Conservation (phyloP, 371 early-diverging fungal genomes). For the Paraphysoderma sedebokerense region DNA sequence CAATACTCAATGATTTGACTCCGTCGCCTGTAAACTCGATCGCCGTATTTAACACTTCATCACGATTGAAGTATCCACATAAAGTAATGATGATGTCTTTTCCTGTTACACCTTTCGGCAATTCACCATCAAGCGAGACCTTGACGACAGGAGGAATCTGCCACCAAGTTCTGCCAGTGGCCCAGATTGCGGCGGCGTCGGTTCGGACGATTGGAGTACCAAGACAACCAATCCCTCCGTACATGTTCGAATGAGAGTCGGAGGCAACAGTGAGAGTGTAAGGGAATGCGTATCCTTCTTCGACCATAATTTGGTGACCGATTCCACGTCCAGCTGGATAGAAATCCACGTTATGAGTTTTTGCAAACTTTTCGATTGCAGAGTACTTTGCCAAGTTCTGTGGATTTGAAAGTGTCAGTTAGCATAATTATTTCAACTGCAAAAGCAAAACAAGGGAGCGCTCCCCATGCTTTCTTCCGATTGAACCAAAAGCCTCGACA, state of each 20-base stretch:
- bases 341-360: slow-evolving; percentile 65
- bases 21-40: slow-evolving; percentile 80
- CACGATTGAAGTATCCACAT: slow-evolving; percentile 64
- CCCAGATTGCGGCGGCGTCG: slow-evolving; percentile 95
- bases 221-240: slow-evolving; percentile 83
- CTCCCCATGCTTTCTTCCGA: no score
- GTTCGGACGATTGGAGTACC: slow-evolving; percentile 94
- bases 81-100: slow-evolving; percentile 89
- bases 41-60: slow-evolving; percentile 85
- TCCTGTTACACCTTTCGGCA: slow-evolving; percentile 70
- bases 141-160: slow-evolving; percentile 85
- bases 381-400: slow-evolving; percentile 72
- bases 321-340: slow-evolving; percentile 93
- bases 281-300: slow-evolving; percentile 91
- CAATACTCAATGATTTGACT: slow-evolving; percentile 43
- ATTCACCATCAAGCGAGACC: slow-evolving; percentile 52
- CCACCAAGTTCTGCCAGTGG: slow-evolving; percentile 94
- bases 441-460: no score
- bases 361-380: slow-evolving; percentile 65
- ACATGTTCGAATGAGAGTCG: slow-evolving; percentile 96
- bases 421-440: background rate
- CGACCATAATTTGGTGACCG: slow-evolving; percentile 91
- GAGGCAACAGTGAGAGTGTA: slow-evolving; percentile 82
- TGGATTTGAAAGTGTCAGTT: no score
- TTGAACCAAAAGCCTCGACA: background rate